These are phyloP conservation scores for Beta lomatogona DNA, from an alignment of 179 eudicot species.

Conservation along the genomic window DNA sequence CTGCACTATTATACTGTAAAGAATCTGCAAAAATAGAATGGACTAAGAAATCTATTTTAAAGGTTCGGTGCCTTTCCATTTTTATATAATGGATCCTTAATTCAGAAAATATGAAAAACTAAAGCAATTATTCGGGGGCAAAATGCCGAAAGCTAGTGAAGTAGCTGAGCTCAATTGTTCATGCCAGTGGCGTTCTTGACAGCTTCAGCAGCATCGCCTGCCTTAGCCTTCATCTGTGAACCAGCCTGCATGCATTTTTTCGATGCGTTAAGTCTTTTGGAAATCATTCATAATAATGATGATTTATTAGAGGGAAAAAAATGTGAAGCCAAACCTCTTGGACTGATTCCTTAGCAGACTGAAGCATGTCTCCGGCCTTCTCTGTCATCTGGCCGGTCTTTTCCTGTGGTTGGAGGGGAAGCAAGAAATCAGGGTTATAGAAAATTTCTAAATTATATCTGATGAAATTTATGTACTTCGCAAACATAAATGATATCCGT, in stretches of 20 bases:
- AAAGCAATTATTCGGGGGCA: neutral
- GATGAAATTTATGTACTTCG: too few relatives aligned
- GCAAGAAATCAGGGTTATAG: neutral
- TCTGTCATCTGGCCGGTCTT: conserved; percentile 35
- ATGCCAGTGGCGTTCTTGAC: conserved; percentile 52
- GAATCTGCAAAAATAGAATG: neutral
- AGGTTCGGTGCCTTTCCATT: neutral
- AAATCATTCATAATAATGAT: neutral
- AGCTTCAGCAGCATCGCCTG: conserved; percentile 42
- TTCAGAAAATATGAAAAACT: neutral
- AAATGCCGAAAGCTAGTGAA: neutral
- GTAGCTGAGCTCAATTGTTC: conserved; percentile 34
- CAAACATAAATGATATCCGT: too few relatives aligned
- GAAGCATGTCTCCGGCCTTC: conserved; percentile 41
- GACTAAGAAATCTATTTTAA: neutral
- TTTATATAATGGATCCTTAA: neutral
- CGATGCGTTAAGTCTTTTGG: neutral
- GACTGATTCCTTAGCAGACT: conserved; percentile 43
- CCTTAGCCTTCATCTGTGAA: conserved; percentile 38
- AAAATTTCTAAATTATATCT: neutral
- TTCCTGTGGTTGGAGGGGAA: conserved; percentile 19
- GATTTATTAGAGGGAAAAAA: neutral
- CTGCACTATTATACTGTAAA: conserved; percentile 5
- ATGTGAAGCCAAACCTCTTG: conserved; percentile 27
- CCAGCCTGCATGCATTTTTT: conserved; percentile 40